These are phyloP conservation scores for Chlorella variabilis DNA, from an alignment of 163 green algal species.

Conservation along the genomic window DNA sequence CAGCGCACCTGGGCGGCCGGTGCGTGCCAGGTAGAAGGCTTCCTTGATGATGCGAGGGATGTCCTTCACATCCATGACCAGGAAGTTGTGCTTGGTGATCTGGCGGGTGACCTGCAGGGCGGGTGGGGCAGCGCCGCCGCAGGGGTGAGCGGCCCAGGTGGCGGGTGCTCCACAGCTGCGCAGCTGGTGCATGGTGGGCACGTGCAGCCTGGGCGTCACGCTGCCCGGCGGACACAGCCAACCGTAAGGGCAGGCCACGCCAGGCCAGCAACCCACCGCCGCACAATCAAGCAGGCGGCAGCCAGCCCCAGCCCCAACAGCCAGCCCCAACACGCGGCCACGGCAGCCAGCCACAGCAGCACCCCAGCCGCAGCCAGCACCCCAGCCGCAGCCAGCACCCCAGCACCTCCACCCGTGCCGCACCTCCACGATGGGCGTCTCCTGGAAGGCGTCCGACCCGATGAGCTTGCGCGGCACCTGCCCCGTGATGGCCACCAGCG, in stretches of 20 bases:
- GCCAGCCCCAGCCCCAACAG: no score
- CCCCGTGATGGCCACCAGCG: conserved; percentile 98
- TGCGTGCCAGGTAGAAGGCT: conserved; percentile 95
- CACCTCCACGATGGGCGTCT: conserved; percentile 99
- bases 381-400: background rate
- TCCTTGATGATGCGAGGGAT: conserved; percentile 96
- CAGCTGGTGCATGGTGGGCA: background rate
- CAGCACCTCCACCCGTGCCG: no score
- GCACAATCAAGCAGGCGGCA: no score
- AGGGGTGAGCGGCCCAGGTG: no score
- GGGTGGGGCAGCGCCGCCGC: background rate
- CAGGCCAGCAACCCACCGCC: no score
- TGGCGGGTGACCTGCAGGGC: conserved; percentile 71
- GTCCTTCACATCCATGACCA: conserved; percentile 98
- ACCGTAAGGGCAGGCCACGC: no score
- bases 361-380: background rate
- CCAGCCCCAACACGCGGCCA: no score
- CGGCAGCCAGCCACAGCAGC: no score
- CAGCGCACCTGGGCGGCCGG: conserved; percentile 75
- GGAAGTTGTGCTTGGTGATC: conserved; percentile 99
- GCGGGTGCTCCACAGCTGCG: no score
- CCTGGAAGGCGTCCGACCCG: conserved; percentile 97
- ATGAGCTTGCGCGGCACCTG: conserved; percentile 95
- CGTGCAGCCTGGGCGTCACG: no score
- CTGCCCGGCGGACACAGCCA: no score